Base-by-base conservation (phyloP, 1,284 basidiomycete species). In the Pyrrhoderma noxium region DNA sequence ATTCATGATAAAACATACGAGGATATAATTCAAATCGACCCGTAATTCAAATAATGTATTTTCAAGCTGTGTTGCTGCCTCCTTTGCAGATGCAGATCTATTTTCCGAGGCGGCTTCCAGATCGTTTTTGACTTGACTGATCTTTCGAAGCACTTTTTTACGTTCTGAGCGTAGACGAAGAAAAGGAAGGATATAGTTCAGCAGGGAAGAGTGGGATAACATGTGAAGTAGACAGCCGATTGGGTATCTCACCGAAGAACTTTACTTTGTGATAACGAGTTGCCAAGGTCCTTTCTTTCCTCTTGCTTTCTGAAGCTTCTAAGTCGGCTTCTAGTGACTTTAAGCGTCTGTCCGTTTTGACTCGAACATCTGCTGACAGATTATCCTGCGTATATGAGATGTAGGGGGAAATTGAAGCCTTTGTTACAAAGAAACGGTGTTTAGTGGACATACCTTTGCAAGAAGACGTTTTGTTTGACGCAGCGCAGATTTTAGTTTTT, bases 261-360 rank as follows among this genome's bases (percentile, higher is more conserved):
- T 91, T 93, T 61, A 91, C 71, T 67, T 81, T 89, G 61, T 92
- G 91, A 65, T 94, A 94, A 57, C 77, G 77, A 40, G 75, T 67
- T 0, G 89, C 85, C 59, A 89, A 71, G 44, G 78, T 70, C 45
- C 82, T 78, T 65, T 93, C 91, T 61, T 86, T 85, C 11, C 71
- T 70, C 49, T 71, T 68, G 52, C 60, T 61, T 64, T 82, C 75
- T 0, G 82, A 82, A 56, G 71, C 75, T 23, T 75, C 76, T 18
- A 93, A 73, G 61, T 94, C 91, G 5, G 73, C 74, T 63, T 93
- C 82, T 7, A 93, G 73, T 1, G 82, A 75, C 59, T 80, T 82
- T 40, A 89, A 64, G 52, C 86, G 73, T 54, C 91, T 75, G 65
- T 93, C 86, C 0, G 89, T 86, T 60, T 77, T 77, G 1, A 91